Base-by-base conservation (phyloP, 495 filamentous ascomycete species). In the Penicillium lividum region DNA sequence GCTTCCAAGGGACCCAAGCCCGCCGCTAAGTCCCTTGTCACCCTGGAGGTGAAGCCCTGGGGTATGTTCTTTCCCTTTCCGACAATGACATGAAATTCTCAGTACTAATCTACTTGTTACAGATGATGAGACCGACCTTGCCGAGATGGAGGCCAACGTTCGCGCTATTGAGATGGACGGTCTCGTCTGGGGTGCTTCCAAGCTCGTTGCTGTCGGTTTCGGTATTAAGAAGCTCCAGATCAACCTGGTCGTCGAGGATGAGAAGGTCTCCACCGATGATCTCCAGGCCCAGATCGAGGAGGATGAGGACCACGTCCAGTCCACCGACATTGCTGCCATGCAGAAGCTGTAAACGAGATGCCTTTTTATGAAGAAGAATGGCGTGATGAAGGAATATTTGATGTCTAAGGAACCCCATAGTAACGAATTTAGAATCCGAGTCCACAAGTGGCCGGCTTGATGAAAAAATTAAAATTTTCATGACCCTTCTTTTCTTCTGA, bases 141-240 rank as follows among this genome's bases (percentile, higher is more conserved):
- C 78, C 61, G 82, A 86, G 70, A 77, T 98, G 48, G 91, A 97
- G 80, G 83, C 74, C 18, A 81, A 89, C 64, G 92, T 97, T 67
- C 91, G 91, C 70, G 77, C 82, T 63, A 95, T 98, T 66, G 87
- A 91, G 78, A 84, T 87, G 82, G 94, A 98, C 60, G 94, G 94
- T 76, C 88, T 98, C 55, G 88, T 94, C 45, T 98, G 94, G 94
- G 94, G 94, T 85, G 86, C 83, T 62, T 93, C 89, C 71, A 92
- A 93, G 82, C 79, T 96, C 58, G 89, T 96, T 42, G 73, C 92
- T 54, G 88, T 98, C 60, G 86, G 92, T 70, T 98, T 92, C 84
- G 95, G 95, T 79, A 96, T 98, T 82, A 97, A 94, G 88, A 98
- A 98, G 86, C 86, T 98, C 60, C 95, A 98, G 84, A 95, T 98